Base-by-base conservation (phyloP, 768 basidiomycete genomes). In the Tulasnella sp. region DNA sequence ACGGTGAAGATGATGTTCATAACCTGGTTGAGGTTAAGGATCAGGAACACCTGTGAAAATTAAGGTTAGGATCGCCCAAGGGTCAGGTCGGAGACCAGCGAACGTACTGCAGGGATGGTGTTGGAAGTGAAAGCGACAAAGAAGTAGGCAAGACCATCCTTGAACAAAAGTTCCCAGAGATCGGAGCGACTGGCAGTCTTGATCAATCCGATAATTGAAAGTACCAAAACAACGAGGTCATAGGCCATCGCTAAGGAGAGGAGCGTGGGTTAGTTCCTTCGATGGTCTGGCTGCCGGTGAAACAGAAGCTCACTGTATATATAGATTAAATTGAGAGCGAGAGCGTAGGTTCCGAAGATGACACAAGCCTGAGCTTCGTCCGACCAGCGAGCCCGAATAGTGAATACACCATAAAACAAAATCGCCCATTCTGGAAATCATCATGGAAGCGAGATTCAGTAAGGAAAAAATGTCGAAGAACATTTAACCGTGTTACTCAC, bases 81-180 rank as follows among this genome's bases (percentile, higher is more conserved):
- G 27, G 31, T 13, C 13, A 13, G 16, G 13, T 13, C 16, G 34
- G 34, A 37, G 13, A 37, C 13, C 13, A 16, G 62, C 78, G 81
- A 80, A 64, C 81, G 80, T 49, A 52, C 33, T 29, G 49, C 29
- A 44, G 51, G 43, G 45, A 22, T 28, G 51, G 39, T 41, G 28
- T 51, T 51, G 19, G 78, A 70, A 60, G 82, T 59, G 66, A 83
- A 83, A 29, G 81, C 81, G 50, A 83, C 75, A 57, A 74, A 61
- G 61, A 83, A 83, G 66, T 78, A 83, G 43, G 81, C 78, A 43
- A 83, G 60, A 22, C 81, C 81, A 59, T 83, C 81, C n/a, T 68
- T 68, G 63, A 84, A 83, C 53, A 84, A 75, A 45, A 83, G 72
- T 40, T 64, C 71, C 42, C 80, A 73, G 19, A 84, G 74, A 32